phyloP scores from a whole-genome alignment of 306 rosid species.

The Lathyrus oleraceus region DNA sequence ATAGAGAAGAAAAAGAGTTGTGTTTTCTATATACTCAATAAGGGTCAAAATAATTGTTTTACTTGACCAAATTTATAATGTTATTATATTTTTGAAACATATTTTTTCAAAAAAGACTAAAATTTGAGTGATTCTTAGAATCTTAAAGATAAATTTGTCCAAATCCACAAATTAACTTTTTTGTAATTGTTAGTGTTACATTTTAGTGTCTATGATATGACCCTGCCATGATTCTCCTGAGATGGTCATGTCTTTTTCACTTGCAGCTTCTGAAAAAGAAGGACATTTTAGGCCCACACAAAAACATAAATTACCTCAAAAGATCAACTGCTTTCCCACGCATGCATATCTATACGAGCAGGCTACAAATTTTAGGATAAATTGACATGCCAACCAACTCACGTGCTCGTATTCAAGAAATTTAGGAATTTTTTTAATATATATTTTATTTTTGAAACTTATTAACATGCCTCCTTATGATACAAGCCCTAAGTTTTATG shows the following conservation, averaged over 20 bases:
- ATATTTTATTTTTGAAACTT: too few relatives aligned
- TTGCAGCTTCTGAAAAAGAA: constrained; percentile 10
- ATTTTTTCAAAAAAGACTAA: neutral
- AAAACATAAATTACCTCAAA: neutral
- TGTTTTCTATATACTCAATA: too few relatives aligned
- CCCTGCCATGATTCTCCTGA: constrained; percentile 36
- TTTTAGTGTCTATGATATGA: neutral
- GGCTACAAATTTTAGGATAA: neutral
- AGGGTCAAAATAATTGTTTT: too few relatives aligned
- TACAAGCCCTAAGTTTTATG: too few relatives aligned
- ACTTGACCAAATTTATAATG: too few relatives aligned
- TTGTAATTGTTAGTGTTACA: neutral
- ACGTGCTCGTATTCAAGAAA: too few relatives aligned
- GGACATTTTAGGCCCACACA: neutral
- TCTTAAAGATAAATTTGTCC: neutral
- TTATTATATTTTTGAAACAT: too few relatives aligned
- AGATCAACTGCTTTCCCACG: neutral
- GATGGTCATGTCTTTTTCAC: constrained; percentile 17
- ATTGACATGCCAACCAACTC: too few relatives aligned
- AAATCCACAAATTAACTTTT: neutral
- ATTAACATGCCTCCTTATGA: too few relatives aligned
- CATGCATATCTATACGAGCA: neutral
- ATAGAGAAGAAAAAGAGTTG: too few relatives aligned
- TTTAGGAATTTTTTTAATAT: too few relatives aligned
- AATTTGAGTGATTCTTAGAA: neutral